Evolutionary conservation across 148 eudicot species (phyloP), one percentile per base, ranked within the genome.

Genomic region (Cornus suecica): DNA sequence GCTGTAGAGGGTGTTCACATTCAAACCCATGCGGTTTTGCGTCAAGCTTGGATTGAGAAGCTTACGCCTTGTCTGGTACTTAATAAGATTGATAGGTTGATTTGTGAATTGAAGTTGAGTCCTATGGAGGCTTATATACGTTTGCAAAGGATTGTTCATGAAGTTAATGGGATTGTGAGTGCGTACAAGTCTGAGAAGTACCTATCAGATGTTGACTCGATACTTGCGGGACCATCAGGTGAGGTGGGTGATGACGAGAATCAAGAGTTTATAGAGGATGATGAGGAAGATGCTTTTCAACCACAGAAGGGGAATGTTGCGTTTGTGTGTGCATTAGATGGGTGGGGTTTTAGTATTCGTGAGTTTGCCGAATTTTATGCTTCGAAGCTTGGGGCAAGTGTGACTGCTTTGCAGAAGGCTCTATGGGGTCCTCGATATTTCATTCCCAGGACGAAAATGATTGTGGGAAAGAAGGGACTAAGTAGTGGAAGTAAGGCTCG

Each of bases 1-100:
- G 97, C 92, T 0, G 97, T 94, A 54, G 99, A 94, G 77, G 99
- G 99, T n/a, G 97, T 92, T 65, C 99, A 94, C 74, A 94, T 94
- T 78, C 99, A 94, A 77, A 94, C 99, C 4, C 97, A 94, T 70
- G 99, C 99, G 10, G 99, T 92, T 48, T 75, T 94, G 72, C 81
- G 99, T 37, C 99, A 94, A 76, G 99, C 97, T 20, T 94, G 99
- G 99, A 88, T 94, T 23, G 99, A 94, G 74, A 94, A 92, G 83
- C 72, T 94, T 25, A 92, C 89, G 0, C 99, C 97, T 1, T 90
- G 96, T 86, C 86, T 94, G 80, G 99, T 94, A 65, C 77, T 94
- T 48, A 94, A 94, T 84, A 94, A 94, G 89, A 86, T 94, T 77
- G 99, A 94, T 83, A 88, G 99, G 87, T 85, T 94, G 82, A 92